Base-by-base conservation (phyloP, 352 stramenopile species). In the Thraustochytrium striatum region DNA sequence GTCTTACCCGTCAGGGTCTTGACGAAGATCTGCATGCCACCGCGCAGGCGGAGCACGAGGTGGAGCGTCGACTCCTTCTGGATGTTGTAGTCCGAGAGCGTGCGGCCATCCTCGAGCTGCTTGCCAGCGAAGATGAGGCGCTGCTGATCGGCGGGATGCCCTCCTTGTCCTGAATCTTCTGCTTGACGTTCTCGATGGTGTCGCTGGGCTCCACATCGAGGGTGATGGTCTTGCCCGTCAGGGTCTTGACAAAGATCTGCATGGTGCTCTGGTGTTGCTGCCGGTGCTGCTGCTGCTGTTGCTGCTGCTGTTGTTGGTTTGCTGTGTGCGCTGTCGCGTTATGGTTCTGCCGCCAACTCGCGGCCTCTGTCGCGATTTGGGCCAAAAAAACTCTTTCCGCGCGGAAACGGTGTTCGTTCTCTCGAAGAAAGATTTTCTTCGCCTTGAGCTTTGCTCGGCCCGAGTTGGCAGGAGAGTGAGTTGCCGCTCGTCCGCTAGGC, bases 111-210 rank as follows among this genome's bases (percentile, higher is more conserved):
- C 86, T 97, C 93, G 3, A 99, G 91, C 89, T 99, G 97, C 93
- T 99, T 99, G 87, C 96, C 97, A 72, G 96, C 95, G 86, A 99
- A 99, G 87, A 99, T 99, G 81, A 99, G 88, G 88, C 97, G 93
- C 89, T 99, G 95, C 88, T 99, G 96, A 94, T 99, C 96, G 96
- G 95, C 57, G 96, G 96, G 82, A 99, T 99, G 84, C 96, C 97
- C 88, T 99, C 97, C 92, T 99, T 99, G 89, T 99, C 96, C 89
- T 99, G 97, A 85, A 99, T 99, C 93, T 99, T 99, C 81, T 94
- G 90, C 92, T 99, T 99, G 80, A 99, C 96, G 90, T 98, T 99
- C 87, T 99, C 95, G 91, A 99, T 99, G 81, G 93, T 98, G 87
- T 99, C 97, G 52, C 89, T 96, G 52, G 97, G 93, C 88, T 99